A percentile compares a stretch with the other conserved stretches of the same genome.
These are phyloP conservation scores for Verruconis gallopava DNA, from an alignment of 2,329 filamentous ascomycete genomes.

Conservation along the genomic window DNA sequence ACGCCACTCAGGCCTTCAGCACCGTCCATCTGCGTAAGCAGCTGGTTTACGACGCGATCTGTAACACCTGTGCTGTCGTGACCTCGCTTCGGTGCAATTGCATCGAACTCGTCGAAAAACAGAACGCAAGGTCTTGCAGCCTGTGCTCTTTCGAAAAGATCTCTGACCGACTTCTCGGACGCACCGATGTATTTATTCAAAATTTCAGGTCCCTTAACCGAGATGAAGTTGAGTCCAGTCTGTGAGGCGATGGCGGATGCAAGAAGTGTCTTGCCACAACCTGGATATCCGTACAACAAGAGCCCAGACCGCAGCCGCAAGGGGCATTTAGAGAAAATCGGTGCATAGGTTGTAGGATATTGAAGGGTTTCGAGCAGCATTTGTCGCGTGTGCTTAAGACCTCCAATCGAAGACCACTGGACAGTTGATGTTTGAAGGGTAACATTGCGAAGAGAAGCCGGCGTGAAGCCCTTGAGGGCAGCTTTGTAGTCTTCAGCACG, in stretches of 20 bases:
- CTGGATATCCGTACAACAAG: constrained; percentile 85
- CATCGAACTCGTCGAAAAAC: constrained; percentile 98
- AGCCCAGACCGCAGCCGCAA: constrained; percentile 87
- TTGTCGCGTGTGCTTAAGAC: constrained; percentile 71
- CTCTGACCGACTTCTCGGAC: constrained; percentile 88
- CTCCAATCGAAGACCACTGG: constrained; percentile 85
- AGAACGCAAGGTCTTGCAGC: constrained; percentile 87
- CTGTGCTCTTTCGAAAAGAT: constrained; percentile 84
- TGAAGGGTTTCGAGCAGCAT: constrained; percentile 90
- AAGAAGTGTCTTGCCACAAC: constrained; percentile 90
- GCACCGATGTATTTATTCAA: constrained; percentile 99
- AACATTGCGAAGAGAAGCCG: constrained; percentile 86
- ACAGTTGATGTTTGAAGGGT: constrained; percentile 86
- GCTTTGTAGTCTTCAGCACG: constrained; percentile 65
- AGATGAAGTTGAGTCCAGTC: constrained; percentile 96
- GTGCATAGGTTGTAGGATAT: constrained; percentile 95
- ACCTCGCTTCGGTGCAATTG: constrained; percentile 90
- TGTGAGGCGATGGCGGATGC: constrained; percentile 96
- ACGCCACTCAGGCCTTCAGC: constrained; percentile 90
- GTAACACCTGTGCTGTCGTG: constrained; percentile 98
- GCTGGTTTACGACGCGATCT: constrained; percentile 93
- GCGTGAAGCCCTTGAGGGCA: constrained; percentile 85
- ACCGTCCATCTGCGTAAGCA: constrained; percentile 97
- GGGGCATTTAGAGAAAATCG: constrained; percentile 92
- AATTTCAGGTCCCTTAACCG: constrained; percentile 94